These are phyloP conservation scores for Teratosphaeria nubilosa DNA, from an alignment of 2,329 filamentous ascomycete species.

Conservation along the genomic window DNA sequence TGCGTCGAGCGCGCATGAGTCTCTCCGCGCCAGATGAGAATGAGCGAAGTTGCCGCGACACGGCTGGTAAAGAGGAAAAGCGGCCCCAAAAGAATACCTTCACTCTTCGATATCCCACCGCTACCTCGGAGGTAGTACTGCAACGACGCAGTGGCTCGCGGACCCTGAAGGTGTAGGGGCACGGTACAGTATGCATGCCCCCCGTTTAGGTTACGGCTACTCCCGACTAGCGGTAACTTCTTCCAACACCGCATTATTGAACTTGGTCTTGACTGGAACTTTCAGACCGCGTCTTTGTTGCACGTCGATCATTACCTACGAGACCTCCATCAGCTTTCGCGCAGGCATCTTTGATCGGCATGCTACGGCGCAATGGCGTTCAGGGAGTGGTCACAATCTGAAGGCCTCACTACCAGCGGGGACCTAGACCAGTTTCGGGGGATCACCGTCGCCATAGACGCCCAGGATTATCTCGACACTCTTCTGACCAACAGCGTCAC, in stretches of 20 bases:
- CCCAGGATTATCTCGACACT: slow-evolving; percentile 74
- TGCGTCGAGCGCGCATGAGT: background rate
- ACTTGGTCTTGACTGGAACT: background rate
- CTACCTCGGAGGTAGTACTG: background rate
- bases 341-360: background rate
- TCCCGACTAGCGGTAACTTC: background rate
- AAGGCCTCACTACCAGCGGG: slow-evolving; percentile 42
- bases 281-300: background rate
- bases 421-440: slow-evolving; percentile 62
- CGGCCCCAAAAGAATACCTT: background rate
- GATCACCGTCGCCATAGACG: slow-evolving; percentile 73
- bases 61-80: background rate
- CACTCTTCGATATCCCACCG: background rate
- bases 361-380: slow-evolving; percentile 6
- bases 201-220: background rate
- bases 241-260: background rate
- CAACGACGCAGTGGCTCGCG: too few relatives aligned
- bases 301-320: background rate
- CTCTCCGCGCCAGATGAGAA: background rate
- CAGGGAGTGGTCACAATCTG: slow-evolving; percentile 39
- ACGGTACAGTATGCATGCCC: background rate
- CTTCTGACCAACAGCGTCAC: slow-evolving; percentile 60
- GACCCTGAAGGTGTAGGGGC: background rate
- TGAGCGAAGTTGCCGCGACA: background rate
- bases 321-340: background rate